These are phyloP conservation scores for Pythium dissotocum DNA, from an alignment of 352 stramenopile genomes.

Conservation along the genomic window DNA sequence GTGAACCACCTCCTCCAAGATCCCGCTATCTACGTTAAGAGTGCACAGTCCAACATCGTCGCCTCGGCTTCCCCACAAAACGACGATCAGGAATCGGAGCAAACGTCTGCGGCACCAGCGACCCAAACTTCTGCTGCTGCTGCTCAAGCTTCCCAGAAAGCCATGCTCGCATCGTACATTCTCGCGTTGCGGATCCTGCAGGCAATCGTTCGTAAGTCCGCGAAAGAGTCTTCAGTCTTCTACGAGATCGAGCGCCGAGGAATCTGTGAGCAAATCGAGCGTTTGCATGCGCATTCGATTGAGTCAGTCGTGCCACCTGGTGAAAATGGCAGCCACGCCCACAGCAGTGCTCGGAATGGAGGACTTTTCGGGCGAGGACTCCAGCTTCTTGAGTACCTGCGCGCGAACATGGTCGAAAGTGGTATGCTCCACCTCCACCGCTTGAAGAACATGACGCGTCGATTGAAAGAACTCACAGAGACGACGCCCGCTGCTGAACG, in stretches of 20 bases:
- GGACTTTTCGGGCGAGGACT: conserved; percentile 50
- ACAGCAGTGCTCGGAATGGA: background rate
- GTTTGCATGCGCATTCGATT: conserved; percentile 47
- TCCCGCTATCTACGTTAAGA: conserved; percentile 9
- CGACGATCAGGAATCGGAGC: background rate
- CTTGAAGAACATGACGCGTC: conserved; percentile 63
- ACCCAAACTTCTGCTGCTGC: background rate
- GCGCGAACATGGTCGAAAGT: conserved; percentile 70
- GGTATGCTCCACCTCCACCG: conserved; percentile 78
- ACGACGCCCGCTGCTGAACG: conserved; percentile 33
- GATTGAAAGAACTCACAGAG: conserved; percentile 50
- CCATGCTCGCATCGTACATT: conserved; percentile 44
- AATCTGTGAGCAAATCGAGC: conserved; percentile 74
- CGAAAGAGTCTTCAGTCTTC: conserved; percentile 57
- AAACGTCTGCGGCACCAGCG: background rate
- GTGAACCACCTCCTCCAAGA: conserved; percentile 72
- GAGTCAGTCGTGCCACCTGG: background rate
- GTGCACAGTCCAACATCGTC: background rate
- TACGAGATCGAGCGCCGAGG: conserved; percentile 82
- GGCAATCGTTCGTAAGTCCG: conserved; percentile 66
- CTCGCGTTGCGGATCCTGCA: conserved; percentile 75
- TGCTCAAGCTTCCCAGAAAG: conserved; percentile 14
- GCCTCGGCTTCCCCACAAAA: background rate
- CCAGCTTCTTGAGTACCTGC: conserved; percentile 54
- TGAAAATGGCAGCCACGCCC: background rate